These are phyloP conservation scores for Arabidopsis suecica DNA, from an alignment of 345 rosid species.

Conservation along the genomic window DNA sequence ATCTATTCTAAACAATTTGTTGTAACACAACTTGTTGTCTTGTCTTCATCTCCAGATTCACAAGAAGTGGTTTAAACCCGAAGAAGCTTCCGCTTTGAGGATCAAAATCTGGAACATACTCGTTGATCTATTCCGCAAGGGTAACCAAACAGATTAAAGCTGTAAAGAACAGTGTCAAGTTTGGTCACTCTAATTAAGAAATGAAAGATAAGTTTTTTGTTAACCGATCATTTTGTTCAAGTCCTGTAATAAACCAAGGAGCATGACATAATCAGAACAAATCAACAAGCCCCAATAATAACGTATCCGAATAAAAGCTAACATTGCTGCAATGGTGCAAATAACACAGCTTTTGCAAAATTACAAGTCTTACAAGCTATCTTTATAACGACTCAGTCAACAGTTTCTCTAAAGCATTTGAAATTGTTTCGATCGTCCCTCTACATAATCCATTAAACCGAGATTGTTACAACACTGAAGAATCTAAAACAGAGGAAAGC, in stretches of 20 bases:
- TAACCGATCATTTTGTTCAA: neutral
- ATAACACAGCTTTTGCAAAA: neutral
- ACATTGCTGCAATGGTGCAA: neutral
- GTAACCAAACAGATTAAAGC: slow-evolving; percentile 26
- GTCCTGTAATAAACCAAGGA: neutral
- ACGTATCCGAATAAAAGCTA: neutral
- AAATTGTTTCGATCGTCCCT: slow-evolving; percentile 29
- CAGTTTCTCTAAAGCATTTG: slow-evolving; percentile 17
- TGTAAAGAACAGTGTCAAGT: slow-evolving; percentile 12
- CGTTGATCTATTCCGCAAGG: slow-evolving; percentile 52
- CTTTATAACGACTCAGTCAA: slow-evolving; percentile 2
- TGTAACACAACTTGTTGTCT: slow-evolving; percentile 16
- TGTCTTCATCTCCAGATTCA: slow-evolving; percentile 60
- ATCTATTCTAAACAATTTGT: slow-evolving; percentile 10
- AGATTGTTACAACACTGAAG: slow-evolving; percentile 31
- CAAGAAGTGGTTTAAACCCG: slow-evolving; percentile 82
- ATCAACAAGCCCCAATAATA: neutral
- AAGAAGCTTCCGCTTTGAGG: slow-evolving; percentile 83
- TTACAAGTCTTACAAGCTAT: neutral
- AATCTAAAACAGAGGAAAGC: slow-evolving; percentile 26
- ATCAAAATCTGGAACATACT: slow-evolving; percentile 62
- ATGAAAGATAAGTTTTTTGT: neutral
- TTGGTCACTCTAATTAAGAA: neutral
- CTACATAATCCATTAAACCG: slow-evolving; percentile 31
- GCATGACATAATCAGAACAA: neutral